Base-by-base conservation (phyloP, 495 filamentous ascomycete species). In the Xylaria bambusicola region DNA sequence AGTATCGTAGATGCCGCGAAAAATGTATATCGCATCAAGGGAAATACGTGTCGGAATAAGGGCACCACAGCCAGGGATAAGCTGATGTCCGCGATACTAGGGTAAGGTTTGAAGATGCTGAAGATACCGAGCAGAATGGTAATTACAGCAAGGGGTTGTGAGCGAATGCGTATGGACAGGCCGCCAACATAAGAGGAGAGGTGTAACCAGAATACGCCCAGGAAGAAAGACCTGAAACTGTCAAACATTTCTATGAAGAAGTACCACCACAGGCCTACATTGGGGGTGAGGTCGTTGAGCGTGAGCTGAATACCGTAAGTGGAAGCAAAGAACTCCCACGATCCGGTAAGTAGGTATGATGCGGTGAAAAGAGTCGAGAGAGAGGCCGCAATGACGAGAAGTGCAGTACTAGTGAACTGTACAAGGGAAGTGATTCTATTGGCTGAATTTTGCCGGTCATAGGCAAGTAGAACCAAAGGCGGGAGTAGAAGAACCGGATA, bases 231-330 rank as follows among this genome's bases (percentile, higher is more conserved):
- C 21, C 94, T 86, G 81, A 98, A 98, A 4, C 92, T 93, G 73
- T 98, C 94, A 71, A 98, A 98, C 85, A 98, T 98, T 75, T 98
- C 94, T 65, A 93, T 95, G 76, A 98, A 98, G 74, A 98, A 98
- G 76, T 98, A 98, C 94, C 94, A 98, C 94, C 94, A 98, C 0
- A 98, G 81, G 1, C 94, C 94, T 38, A 95, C 87, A 62, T 98
- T 98, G 21, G 94, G 94, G 0, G 93, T 93, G 42, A 98, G 78
- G 74, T 98, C 95, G 1, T 92, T 92, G 3, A 98, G 85, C 3
- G 94, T 84, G 13, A 98, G 80, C 64, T 93, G 92, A 24, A 96
- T 89, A 55, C 93, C 91, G 69, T 98, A 98, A 1, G 93, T 96
- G 10, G 92, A 90, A 2, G 82, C 76, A 6, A 98, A 73, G 68